These are phyloP conservation scores for Candolleomyces aberdarensis DNA, from an alignment of 768 basidiomycete species.

Conservation along the genomic window DNA sequence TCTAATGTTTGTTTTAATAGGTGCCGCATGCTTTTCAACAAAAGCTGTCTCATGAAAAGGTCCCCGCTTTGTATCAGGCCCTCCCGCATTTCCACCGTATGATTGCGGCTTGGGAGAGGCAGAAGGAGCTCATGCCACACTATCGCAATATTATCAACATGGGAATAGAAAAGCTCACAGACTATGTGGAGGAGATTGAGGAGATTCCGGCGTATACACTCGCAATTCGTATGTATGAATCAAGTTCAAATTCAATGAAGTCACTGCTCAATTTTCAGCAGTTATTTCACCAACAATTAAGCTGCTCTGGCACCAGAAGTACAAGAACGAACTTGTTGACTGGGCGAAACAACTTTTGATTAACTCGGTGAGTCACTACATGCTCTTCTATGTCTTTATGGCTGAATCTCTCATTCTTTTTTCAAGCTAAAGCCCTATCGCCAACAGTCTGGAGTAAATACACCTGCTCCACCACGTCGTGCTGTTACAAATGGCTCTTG, in stretches of 20 bases:
- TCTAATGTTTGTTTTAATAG: constrained; percentile 12
- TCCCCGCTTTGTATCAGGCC: constrained; percentile 23
- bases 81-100: constrained; percentile 25
- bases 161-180: constrained; percentile 24
- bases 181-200: constrained; percentile 12
- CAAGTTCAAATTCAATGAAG: not conserved
- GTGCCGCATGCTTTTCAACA: constrained; percentile 31
- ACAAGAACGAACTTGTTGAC: not conserved
- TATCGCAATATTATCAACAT: constrained; percentile 17
- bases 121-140: constrained; percentile 8
- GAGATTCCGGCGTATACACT: not conserved
- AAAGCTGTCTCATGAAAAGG: constrained; percentile 24
- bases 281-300: not conserved
- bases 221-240: not conserved
- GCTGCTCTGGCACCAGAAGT: not conserved
- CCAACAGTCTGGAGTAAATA: not conserved
- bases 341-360: not conserved
- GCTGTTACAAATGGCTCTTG: not conserved
- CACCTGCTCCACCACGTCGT: too few relatives aligned
- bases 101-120: constrained; percentile 18
- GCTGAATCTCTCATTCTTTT: not conserved
- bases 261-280: not conserved
- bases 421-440: not conserved
- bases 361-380: not conserved
- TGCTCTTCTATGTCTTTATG: not conserved